Evolutionary conservation across 2,329 filamentous ascomycete species (phyloP).

Genomic region (Pseudogymnoascus sp.): DNA sequence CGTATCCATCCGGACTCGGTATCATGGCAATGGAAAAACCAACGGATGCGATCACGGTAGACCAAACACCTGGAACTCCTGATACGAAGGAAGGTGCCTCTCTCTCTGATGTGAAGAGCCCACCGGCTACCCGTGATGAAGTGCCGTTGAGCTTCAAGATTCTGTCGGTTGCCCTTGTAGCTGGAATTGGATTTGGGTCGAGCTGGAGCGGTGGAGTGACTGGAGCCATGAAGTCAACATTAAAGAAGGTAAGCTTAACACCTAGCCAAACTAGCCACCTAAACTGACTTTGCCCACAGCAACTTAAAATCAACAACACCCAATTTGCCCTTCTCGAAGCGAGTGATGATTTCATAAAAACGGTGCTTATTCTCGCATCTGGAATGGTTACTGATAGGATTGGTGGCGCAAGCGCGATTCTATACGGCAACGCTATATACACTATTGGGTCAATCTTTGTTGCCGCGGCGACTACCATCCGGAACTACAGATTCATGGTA

Average conservation of each 20-base stretch:
- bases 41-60: neutral
- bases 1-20: neutral
- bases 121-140: neutral
- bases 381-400: conserved; percentile 50
- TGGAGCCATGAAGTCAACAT: conserved; percentile 50
- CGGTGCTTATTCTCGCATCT: conserved; percentile 43
- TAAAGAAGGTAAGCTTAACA: conserved; percentile 39
- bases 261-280: conserved; percentile 2
- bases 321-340: conserved; percentile 51
- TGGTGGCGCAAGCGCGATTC: conserved; percentile 49
- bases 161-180: conserved; percentile 41
- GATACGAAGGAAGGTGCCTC: neutral
- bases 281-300: conserved; percentile 18
- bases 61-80: neutral
- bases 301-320: conserved; percentile 51
- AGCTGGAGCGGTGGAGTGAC: conserved; percentile 54
- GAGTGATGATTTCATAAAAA: conserved; percentile 55
- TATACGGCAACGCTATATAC: conserved; percentile 54
- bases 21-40: neutral
- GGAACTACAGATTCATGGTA: conserved; percentile 53
- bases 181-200: conserved; percentile 49
- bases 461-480: conserved; percentile 46
- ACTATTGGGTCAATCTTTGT: conserved; percentile 50
- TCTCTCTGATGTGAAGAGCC: neutral
- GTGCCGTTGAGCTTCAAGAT: conserved; percentile 27